phyloP scores from a whole-genome alignment of 768 basidiomycete species.

The Macrolepiota albuminosa region DNA sequence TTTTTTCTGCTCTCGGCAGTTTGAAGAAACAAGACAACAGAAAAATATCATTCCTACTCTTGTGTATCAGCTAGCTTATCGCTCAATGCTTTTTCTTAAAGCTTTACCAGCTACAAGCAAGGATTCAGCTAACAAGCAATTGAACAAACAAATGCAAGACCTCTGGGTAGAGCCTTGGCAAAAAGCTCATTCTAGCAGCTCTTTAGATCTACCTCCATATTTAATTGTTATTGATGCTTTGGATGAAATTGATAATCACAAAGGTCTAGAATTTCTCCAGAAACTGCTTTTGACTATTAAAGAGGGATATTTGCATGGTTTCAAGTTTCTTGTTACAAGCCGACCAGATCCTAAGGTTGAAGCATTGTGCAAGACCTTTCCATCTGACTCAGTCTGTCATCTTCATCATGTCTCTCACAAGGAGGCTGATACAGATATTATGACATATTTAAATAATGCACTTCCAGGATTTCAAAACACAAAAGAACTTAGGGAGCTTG shows the following conservation, averaged over 20 bases:
- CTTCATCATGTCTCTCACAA: slow-evolving; percentile 2
- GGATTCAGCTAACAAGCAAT: too few species aligned
- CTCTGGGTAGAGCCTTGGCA: too few species aligned
- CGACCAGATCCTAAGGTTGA: slow-evolving; percentile 11
- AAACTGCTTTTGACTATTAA: not conserved
- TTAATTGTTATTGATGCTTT: too few species aligned
- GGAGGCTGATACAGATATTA: not conserved
- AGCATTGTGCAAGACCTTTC: slow-evolving; percentile 12
- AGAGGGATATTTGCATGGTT: slow-evolving; percentile 1
- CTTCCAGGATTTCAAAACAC: not conserved
- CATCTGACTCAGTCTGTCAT: slow-evolving; percentile 12
- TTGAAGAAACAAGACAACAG: too few species aligned
- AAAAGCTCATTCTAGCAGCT: too few species aligned
- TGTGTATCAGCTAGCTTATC: too few species aligned
- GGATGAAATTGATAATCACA: slow-evolving; percentile 1
- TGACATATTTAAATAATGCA: not conserved
- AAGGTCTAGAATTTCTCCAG: slow-evolving; percentile 10
- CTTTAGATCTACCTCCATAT: too few species aligned
- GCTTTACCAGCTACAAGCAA: too few species aligned
- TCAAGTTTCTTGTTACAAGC: slow-evolving; percentile 22
- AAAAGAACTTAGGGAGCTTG: not conserved
- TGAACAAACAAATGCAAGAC: too few species aligned
- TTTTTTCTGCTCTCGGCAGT: too few species aligned
- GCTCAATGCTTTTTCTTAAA: too few species aligned
- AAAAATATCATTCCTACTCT: too few species aligned